Conservation (phyloP, 352 stramenopile genomes). For the Globisporangium middletonii region DNA sequence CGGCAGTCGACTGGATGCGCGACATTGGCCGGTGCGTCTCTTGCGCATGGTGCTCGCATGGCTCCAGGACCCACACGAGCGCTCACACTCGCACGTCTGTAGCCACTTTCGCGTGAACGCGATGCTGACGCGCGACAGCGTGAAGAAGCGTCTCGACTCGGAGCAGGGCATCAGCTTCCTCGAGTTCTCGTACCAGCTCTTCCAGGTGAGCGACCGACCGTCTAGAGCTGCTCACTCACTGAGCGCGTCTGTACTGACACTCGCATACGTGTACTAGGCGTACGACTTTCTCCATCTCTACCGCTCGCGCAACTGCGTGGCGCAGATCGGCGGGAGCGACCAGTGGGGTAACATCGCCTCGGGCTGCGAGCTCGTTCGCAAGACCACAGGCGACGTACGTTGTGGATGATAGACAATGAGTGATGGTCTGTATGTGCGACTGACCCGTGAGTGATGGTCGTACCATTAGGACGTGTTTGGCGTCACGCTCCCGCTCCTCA, state of each 20-base stretch:
- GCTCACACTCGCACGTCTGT: neutral
- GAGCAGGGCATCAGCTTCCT: constrained; percentile 97
- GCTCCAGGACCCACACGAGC: too few relatives aligned
- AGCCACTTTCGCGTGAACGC: constrained; percentile 96
- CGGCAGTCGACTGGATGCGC: constrained; percentile 96
- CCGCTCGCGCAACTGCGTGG: constrained; percentile 83
- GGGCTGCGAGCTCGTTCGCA: constrained; percentile 95
- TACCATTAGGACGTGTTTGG: constrained; percentile 82
- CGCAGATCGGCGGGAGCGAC: constrained; percentile 98
- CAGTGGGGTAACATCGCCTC: constrained; percentile 99
- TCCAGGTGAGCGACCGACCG: constrained; percentile 69
- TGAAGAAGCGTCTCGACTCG: constrained; percentile 93
- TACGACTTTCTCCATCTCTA: constrained; percentile 99
- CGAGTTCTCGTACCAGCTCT: constrained; percentile 99
- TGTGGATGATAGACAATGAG: constrained; percentile 1
- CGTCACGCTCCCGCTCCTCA: constrained; percentile 96
- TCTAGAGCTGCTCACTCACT: neutral
- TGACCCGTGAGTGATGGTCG: neutral
- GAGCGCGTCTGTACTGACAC: neutral
- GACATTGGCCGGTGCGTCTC: constrained; percentile 86
- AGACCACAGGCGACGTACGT: constrained; percentile 64
- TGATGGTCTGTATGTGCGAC: constrained; percentile 13
- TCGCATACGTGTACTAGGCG: constrained; percentile 31
- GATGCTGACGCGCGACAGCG: constrained; percentile 98
- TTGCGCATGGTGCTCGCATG: too few relatives aligned